phyloP scores from a whole-genome alignment of 1,284 basidiomycete species.

The Schizopora paradoxa region DNA sequence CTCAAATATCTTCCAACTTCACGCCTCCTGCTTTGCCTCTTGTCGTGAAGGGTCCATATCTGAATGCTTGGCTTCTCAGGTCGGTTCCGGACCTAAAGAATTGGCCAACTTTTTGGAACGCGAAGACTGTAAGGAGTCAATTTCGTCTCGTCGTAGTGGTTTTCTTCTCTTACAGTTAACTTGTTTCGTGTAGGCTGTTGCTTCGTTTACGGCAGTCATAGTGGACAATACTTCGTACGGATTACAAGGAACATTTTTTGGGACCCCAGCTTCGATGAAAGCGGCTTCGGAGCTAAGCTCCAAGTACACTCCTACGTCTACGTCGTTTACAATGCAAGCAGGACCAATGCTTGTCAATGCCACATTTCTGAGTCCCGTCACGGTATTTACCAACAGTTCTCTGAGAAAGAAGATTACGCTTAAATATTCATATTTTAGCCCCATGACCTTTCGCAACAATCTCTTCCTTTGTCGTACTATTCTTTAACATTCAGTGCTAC shows the following conservation, averaged over 20 bases:
- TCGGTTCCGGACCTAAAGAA: no score
- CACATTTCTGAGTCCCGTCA: conserved; percentile 12
- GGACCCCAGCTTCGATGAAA: no score
- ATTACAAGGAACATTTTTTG: no score
- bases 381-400: neutral
- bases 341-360: conserved; percentile 9
- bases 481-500: neutral
- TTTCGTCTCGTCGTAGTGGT: no score
- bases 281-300: conserved; percentile 2
- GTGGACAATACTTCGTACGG: no score
- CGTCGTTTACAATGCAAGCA: conserved; percentile 8
- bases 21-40: conserved; percentile 26
- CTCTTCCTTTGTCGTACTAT: conserved; percentile 10
- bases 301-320: conserved; percentile 8
- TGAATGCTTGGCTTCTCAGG: conserved; percentile 29
- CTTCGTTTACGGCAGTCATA: conserved; percentile 1
- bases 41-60: conserved; percentile 31
- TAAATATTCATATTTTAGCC: neutral
- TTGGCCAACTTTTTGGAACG: no score
- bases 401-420: no score
- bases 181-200: neutral
- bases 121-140: no score
- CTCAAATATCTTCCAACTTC: conserved; percentile 8
- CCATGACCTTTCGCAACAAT: conserved; percentile 4
- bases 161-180: no score